Evolutionary conservation across 768 basidiomycete species (phyloP).

Genomic region (Psilocybe subaeruginosa): DNA sequence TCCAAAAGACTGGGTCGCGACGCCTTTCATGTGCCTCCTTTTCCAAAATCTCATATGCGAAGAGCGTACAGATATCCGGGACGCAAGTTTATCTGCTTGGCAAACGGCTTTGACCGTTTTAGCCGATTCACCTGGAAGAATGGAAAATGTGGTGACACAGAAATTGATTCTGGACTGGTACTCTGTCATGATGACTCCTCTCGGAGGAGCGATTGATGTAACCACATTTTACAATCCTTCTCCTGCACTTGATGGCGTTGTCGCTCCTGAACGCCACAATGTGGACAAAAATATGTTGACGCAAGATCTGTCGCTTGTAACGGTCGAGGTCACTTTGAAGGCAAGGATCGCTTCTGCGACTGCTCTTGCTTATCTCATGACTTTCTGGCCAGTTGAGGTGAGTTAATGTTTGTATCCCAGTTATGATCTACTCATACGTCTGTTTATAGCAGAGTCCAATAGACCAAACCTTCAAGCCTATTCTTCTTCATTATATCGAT

Average conservation of each 20-base stretch:
- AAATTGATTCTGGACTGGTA: slow-evolving; percentile 83
- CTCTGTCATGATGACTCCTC: slow-evolving; percentile 84
- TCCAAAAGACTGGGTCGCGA: slow-evolving; percentile 79
- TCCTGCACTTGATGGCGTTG: slow-evolving; percentile 47
- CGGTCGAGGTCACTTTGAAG: slow-evolving; percentile 74
- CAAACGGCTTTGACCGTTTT: slow-evolving; percentile 64
- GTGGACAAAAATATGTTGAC: slow-evolving; percentile 95
- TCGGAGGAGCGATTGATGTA: slow-evolving; percentile 77
- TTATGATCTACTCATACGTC: background rate
- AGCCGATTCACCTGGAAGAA: slow-evolving; percentile 44
- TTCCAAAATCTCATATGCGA: slow-evolving; percentile 95
- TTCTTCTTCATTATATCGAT: slow-evolving; percentile 78
- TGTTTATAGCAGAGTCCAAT: slow-evolving; percentile 36
- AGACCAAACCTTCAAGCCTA: slow-evolving; percentile 73
- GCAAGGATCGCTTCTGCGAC: slow-evolving; percentile 80
- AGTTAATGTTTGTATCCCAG: slow-evolving; percentile 17
- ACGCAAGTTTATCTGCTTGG: slow-evolving; percentile 77
- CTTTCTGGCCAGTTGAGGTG: slow-evolving; percentile 69
- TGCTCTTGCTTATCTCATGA: slow-evolving; percentile 72
- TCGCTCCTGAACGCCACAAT: slow-evolving; percentile 75
- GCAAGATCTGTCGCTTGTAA: slow-evolving; percentile 86
- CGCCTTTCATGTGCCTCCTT: slow-evolving; percentile 78
- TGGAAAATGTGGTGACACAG: slow-evolving; percentile 58
- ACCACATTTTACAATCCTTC: slow-evolving; percentile 69
- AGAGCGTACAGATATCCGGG: slow-evolving; percentile 83